Evolutionary conservation across 495 filamentous ascomycete genomes (phyloP).

Genomic region (Hypoxylon perforatum): DNA sequence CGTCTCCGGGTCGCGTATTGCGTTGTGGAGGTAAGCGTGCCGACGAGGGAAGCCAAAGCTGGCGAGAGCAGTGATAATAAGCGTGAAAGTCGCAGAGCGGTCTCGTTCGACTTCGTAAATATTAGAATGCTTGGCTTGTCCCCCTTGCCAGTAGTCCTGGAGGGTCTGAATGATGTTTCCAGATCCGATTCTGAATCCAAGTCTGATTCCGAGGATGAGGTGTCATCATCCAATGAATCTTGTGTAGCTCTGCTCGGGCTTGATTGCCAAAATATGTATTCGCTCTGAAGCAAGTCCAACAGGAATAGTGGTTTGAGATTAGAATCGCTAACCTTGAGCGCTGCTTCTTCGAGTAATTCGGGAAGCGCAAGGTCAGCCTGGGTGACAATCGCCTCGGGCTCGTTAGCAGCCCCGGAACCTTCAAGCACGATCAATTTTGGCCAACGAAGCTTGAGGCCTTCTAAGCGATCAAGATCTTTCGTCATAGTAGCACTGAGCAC

Average conservation of each 20-base stretch:
- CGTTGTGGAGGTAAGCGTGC: slow-evolving; percentile 79
- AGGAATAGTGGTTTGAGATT: slow-evolving; percentile 88
- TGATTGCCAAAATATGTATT: slow-evolving; percentile 39
- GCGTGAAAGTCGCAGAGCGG: slow-evolving; percentile 79
- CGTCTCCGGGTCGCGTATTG: slow-evolving; percentile 69
- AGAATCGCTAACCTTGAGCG: slow-evolving; percentile 77
- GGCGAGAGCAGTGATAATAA: slow-evolving; percentile 78
- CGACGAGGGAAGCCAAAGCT: slow-evolving; percentile 63
- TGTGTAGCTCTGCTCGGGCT: not conserved
- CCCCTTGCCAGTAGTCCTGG: slow-evolving; percentile 6
- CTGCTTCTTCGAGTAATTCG: slow-evolving; percentile 73
- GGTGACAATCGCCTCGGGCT: slow-evolving; percentile 37
- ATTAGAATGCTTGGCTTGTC: slow-evolving; percentile 70
- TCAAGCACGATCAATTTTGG: slow-evolving; percentile 83
- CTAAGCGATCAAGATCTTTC: slow-evolving; percentile 81
- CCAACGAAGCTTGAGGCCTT: slow-evolving; percentile 73
- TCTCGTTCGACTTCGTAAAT: slow-evolving; percentile 90
- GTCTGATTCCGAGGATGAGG: slow-evolving; percentile 48
- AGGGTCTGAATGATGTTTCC: slow-evolving; percentile 17
- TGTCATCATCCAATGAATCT: slow-evolving; percentile 39
- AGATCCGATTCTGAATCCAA: slow-evolving; percentile 35
- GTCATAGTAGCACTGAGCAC: slow-evolving; percentile 96
- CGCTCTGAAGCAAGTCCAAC: slow-evolving; percentile 66
- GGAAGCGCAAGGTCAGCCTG: slow-evolving; percentile 69
- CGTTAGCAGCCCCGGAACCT: slow-evolving; percentile 47